Evolutionary conservation across 345 rosid genomes (phyloP).

Genomic region (Linum tenue): DNA sequence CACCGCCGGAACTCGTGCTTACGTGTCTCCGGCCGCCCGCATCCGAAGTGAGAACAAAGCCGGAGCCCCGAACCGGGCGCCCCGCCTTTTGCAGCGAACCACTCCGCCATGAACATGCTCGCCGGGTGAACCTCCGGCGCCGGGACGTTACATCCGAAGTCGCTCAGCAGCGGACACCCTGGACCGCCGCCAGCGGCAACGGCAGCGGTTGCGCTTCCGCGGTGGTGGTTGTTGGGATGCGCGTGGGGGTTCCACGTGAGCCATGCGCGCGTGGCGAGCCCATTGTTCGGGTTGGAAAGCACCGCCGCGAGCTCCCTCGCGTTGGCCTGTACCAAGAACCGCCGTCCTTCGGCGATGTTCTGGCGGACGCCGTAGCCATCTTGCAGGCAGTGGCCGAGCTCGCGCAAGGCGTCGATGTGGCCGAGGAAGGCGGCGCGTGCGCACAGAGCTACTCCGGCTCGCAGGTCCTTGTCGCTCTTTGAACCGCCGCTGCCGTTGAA

Average conservation of each 20-base stretch:
- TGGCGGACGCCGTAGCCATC: conserved; percentile 96
- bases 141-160: conserved; percentile 97
- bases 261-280: conserved; percentile 35
- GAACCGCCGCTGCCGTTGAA: conserved; percentile 98
- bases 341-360: conserved; percentile 72
- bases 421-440: conserved; percentile 89
- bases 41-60: conserved; percentile 68
- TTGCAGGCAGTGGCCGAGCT: conserved; percentile 95
- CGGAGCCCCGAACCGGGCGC: conserved; percentile 47
- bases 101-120: conserved; percentile 60
- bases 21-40: conserved; percentile 91
- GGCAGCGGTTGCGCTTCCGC: neutral
- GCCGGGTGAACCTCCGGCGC: conserved; percentile 81
- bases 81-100: conserved; percentile 45
- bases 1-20: conserved; percentile 87
- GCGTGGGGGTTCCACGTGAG: conserved; percentile 40
- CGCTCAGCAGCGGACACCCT: conserved; percentile 73
- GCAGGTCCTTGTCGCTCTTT: conserved; percentile 77
- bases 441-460: conserved; percentile 88
- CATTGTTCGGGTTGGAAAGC: conserved; percentile 27
- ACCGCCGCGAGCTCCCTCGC: conserved; percentile 80
- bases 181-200: conserved; percentile 14
- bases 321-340: conserved; percentile 91
- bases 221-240: conserved; percentile 21
- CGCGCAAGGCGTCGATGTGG: conserved; percentile 85